A percentile compares a stretch with the other conserved stretches of the same genome.
Evolutionary conservation across 768 basidiomycete genomes (phyloP).

Genomic region (Floccularia luteovirens): DNA sequence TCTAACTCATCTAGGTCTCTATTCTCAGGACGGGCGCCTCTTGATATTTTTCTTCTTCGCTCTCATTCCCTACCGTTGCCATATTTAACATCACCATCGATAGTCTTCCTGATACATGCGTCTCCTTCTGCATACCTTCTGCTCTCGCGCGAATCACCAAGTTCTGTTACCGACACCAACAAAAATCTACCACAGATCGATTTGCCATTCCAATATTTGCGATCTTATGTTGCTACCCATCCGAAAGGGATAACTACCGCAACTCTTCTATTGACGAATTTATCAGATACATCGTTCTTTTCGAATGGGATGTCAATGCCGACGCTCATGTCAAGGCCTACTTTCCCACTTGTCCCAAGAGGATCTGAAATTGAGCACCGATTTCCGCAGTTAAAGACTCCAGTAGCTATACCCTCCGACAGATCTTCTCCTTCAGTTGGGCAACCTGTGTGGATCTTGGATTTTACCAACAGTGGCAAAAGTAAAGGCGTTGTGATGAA

Average conservation of each 20-base stretch:
- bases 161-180: conserved; percentile 9
- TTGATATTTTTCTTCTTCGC: conserved; percentile 67
- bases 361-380: conserved; percentile 41
- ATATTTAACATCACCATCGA: conserved; percentile 57
- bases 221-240: conserved; percentile 29
- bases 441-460: conserved; percentile 56
- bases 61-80: conserved; percentile 65
- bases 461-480: conserved; percentile 55
- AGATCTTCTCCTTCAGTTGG: conserved; percentile 10
- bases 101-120: conserved; percentile 66
- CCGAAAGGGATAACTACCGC: conserved; percentile 48
- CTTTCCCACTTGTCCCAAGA: conserved; percentile 41
- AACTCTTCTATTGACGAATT: conserved; percentile 34
- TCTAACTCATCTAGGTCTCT: conserved; percentile 24
- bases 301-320: conserved; percentile 38
- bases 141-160: conserved; percentile 31
- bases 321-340: conserved; percentile 37
- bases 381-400: conserved; percentile 35
- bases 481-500: conserved; percentile 59
- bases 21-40: conserved; percentile 33
- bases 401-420: conserved; percentile 8
- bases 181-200: conserved; percentile 35
- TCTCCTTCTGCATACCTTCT: conserved; percentile 66
- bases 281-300: conserved; percentile 28
- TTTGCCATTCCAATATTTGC: conserved; percentile 42